Conservation (phyloP, 345 rosid genomes). For the Eutrema japonicum region DNA sequence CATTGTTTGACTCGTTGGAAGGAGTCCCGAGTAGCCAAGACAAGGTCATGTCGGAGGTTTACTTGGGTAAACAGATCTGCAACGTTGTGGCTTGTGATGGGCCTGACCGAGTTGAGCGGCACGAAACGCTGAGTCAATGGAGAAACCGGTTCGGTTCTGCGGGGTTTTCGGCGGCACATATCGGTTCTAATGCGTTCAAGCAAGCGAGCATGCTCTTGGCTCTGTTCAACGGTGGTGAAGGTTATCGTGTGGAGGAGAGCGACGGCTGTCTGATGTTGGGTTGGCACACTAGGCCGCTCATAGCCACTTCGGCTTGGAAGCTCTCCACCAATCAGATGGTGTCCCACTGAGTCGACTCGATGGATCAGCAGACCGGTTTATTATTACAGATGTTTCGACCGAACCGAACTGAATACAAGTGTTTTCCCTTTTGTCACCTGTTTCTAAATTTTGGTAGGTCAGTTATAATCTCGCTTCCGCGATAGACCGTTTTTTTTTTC, state of each 20-base stretch:
- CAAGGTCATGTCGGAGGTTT: constrained; percentile 73
- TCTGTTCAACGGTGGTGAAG: constrained; percentile 73
- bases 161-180: constrained; percentile 68
- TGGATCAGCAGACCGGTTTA: constrained; percentile 14
- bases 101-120: constrained; percentile 71
- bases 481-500: constrained; percentile 2
- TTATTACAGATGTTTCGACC: constrained; percentile 1
- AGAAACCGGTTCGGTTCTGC: constrained; percentile 54
- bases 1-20: constrained; percentile 80
- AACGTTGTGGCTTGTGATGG: constrained; percentile 85
- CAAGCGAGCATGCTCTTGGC: constrained; percentile 82
- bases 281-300: constrained; percentile 80
- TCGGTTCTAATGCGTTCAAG: constrained; percentile 83
- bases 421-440: constrained; percentile 15
- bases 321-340: constrained; percentile 37
- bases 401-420: constrained; percentile 10
- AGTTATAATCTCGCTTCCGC: constrained; percentile 12
- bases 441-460: constrained; percentile 8
- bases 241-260: constrained; percentile 82
- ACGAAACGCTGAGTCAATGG: constrained; percentile 75
- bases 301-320: constrained; percentile 87
- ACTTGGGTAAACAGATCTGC: constrained; percentile 81
- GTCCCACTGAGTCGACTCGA: constrained; percentile 25
- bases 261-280: constrained; percentile 76
- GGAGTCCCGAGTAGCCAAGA: constrained; percentile 55